These are phyloP conservation scores for Coemansia biformis DNA, from an alignment of 192 early-diverging fungal genomes.

Conservation along the genomic window DNA sequence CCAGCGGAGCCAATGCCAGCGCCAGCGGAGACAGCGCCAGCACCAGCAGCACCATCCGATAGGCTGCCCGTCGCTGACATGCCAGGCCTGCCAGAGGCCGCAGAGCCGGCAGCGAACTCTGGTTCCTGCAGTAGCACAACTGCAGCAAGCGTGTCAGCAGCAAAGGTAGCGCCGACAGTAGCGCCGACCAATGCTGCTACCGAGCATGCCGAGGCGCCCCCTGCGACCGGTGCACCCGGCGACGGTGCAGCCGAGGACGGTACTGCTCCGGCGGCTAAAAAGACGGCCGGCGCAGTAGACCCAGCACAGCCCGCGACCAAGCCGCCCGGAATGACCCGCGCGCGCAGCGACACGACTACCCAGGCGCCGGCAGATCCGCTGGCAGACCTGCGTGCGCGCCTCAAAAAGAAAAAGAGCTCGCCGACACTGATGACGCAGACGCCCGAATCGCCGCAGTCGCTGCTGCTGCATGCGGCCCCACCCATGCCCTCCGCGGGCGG, in stretches of 20 bases:
- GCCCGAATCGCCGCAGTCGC: not conserved
- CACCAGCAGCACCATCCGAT: too few relatives aligned
- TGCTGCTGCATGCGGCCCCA: not conserved
- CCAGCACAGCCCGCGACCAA: conserved; percentile 4
- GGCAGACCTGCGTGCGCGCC: conserved; percentile 34
- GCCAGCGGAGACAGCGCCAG: too few relatives aligned
- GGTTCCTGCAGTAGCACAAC: too few relatives aligned
- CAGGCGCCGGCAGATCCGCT: conserved; percentile 18
- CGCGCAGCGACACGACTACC: conserved; percentile 12
- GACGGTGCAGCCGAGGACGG: not conserved
- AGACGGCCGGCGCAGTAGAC: conserved; percentile 9
- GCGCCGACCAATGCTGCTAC: not conserved
- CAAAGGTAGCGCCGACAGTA: not conserved
- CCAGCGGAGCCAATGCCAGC: too few relatives aligned
- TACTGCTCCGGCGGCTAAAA: conserved; percentile 27
- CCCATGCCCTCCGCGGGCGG: conserved; percentile 5
- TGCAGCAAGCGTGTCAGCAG: too few relatives aligned
- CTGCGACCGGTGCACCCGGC: too few relatives aligned
- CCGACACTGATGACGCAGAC: conserved; percentile 14
- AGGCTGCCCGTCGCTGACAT: too few relatives aligned
- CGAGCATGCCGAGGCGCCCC: too few relatives aligned
- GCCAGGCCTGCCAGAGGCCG: too few relatives aligned
- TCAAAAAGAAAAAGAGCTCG: conserved; percentile 46
- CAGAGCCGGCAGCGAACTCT: too few relatives aligned
- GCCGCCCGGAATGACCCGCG: conserved; percentile 20